Evolutionary conservation across 768 basidiomycete species (phyloP), one percentile per base, ranked within the genome.

Genomic region (Rhizopogon salebrosus): DNA sequence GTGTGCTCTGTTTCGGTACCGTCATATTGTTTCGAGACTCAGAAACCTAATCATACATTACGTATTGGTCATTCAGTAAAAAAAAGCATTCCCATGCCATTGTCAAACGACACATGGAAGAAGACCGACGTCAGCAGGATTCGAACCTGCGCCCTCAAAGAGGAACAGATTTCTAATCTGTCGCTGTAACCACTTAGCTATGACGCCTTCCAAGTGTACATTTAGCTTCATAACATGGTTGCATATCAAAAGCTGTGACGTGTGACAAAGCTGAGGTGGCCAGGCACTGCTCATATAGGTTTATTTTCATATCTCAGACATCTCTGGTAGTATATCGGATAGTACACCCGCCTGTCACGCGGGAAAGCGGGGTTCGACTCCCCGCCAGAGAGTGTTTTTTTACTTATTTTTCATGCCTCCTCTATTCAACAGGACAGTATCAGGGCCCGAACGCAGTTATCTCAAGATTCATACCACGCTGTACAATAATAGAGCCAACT

Each of bases 151-250:
- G 81, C 80, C 74, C 80, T 76, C 77, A 72, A 77, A 81, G 77
- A 76, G 80, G 74, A 82, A 82, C 78, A 81, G 79, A 82, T 68
- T 80, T 80, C 80, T 75, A 83, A 82, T 83, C 80, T 81, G 75
- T 81, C 82, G 82, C 82, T 80, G 80, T 84, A 84, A 84, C 82
- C 82, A 83, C 81, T 83, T 81, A 80, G 83, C 80, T 82, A 82
- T 82, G 78, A 80, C 72, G 72, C 67, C 71, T 39, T 48, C 27
- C 10, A 24, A 23, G 31, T 8, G 31, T 46, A n/a, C 22, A 34
- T 22, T n/a, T n/a, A 2, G 31, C 8, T 20, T 22, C 20, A 9
- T 26, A 1, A 27, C 3, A 43, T 13, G 1, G 7, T 20, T 29
- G n/a, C n/a, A n/a, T n/a, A n/a, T n/a, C n/a, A n/a, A n/a, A n/a